phyloP scores from a whole-genome alignment of 2,329 filamentous ascomycete species.

The Beauveria sp. region DNA sequence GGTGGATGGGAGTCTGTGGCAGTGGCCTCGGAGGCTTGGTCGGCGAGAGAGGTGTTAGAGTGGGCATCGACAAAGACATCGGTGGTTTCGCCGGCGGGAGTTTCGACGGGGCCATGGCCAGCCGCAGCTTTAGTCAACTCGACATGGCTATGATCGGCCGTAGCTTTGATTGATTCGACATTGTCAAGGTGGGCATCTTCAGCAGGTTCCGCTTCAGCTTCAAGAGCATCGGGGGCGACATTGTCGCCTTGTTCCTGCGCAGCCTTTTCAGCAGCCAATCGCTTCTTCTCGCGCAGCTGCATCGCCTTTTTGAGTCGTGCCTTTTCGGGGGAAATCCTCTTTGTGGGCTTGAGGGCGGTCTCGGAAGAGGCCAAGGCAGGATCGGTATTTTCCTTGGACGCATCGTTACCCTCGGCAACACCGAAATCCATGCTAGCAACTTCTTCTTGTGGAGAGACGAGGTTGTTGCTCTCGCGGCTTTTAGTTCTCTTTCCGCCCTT shows the following conservation, averaged over 20 bases:
- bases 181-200: conserved; percentile 6
- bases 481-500: conserved; percentile 46
- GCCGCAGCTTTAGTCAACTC: conserved; percentile 6
- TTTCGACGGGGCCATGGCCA: conserved; percentile 34
- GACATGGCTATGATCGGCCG: not conserved
- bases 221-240: conserved; percentile 17
- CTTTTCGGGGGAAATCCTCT: conserved; percentile 76
- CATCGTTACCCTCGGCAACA: conserved; percentile 14
- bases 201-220: conserved; percentile 1
- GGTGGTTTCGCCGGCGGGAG: conserved; percentile 38
- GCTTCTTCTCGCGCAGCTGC: conserved; percentile 80
- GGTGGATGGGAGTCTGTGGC: conserved; percentile 50
- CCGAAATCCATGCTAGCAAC: conserved; percentile 29
- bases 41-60: conserved; percentile 34
- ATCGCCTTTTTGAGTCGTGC: conserved; percentile 89
- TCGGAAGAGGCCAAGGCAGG: conserved; percentile 13
- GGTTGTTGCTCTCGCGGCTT: conserved; percentile 18
- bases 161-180: not conserved
- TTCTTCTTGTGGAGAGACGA: conserved; percentile 28
- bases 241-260: conserved; percentile 19
- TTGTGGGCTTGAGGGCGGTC: conserved; percentile 38
- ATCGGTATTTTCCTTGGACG: conserved; percentile 14
- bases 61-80: conserved; percentile 32
- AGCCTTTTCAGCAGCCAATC: conserved; percentile 15
- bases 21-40: conserved; percentile 39